These are phyloP conservation scores for Pythium diclinum DNA, from an alignment of 352 stramenopile species.

Conservation along the genomic window DNA sequence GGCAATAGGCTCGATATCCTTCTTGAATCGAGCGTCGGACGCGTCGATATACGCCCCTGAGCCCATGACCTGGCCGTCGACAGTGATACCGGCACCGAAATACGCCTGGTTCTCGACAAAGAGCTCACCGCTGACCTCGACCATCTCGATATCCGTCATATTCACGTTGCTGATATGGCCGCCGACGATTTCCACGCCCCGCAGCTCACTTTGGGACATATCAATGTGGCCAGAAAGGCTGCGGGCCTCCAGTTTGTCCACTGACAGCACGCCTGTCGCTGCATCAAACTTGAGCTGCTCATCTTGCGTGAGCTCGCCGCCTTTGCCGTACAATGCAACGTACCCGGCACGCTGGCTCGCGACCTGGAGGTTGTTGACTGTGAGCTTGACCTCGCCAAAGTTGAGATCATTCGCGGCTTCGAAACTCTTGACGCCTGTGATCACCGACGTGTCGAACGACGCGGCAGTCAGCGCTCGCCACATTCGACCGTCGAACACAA, in stretches of 20 bases:
- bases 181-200: slow-evolving; percentile 64
- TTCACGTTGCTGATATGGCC: slow-evolving; percentile 79
- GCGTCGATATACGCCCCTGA: slow-evolving; percentile 89
- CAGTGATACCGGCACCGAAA: slow-evolving; percentile 79
- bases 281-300: slow-evolving; percentile 64
- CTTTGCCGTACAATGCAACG: slow-evolving; percentile 71
- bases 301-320: slow-evolving; percentile 58
- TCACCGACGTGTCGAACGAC: slow-evolving; percentile 57
- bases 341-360: slow-evolving; percentile 46
- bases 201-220: slow-evolving; percentile 68
- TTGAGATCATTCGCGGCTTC: slow-evolving; percentile 70
- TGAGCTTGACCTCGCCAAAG: slow-evolving; percentile 68
- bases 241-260: slow-evolving; percentile 44
- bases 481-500: slow-evolving; percentile 55
- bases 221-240: slow-evolving; percentile 72
- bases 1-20: slow-evolving; percentile 53
- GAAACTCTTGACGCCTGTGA: slow-evolving; percentile 57
- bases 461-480: slow-evolving; percentile 70
- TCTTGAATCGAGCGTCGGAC: slow-evolving; percentile 89
- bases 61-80: slow-evolving; percentile 88
- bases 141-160: slow-evolving; percentile 61
- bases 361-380: slow-evolving; percentile 61
- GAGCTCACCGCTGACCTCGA: slow-evolving; percentile 77
- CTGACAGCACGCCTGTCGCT: slow-evolving; percentile 33
- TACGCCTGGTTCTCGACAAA: slow-evolving; percentile 82